These are phyloP conservation scores for Fomitopsis pulvina DNA, from an alignment of 768 basidiomycete species.

Conservation along the genomic window DNA sequence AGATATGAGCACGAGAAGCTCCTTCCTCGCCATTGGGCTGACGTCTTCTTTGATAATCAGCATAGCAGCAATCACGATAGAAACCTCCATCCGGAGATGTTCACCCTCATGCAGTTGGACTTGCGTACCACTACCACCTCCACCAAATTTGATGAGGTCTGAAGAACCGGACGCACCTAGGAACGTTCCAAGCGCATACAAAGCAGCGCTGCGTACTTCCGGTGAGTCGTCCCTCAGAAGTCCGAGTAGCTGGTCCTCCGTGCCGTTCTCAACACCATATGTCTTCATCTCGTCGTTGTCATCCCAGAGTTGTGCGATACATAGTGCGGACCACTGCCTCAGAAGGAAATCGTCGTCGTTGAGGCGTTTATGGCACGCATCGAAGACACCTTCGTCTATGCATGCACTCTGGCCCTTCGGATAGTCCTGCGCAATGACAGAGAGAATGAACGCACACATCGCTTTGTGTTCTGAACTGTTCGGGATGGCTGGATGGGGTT, in stretches of 20 bases:
- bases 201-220: slow-evolving; percentile 86
- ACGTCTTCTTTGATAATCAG: slow-evolving; percentile 91
- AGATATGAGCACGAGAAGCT: slow-evolving; percentile 84
- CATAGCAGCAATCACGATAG: slow-evolving; percentile 82
- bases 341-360: slow-evolving; percentile 89
- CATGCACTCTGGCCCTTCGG: slow-evolving; percentile 84
- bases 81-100: slow-evolving; percentile 86
- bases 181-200: slow-evolving; percentile 91
- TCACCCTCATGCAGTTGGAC: slow-evolving; percentile 69
- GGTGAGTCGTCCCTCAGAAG: slow-evolving; percentile 83
- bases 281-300: slow-evolving; percentile 86
- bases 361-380: slow-evolving; percentile 77
- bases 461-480: slow-evolving; percentile 95
- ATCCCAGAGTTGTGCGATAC: slow-evolving; percentile 95
- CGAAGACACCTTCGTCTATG: slow-evolving; percentile 74
- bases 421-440: slow-evolving; percentile 85
- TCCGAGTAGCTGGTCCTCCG: slow-evolving; percentile 76
- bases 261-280: slow-evolving; percentile 68
- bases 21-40: slow-evolving; percentile 94
- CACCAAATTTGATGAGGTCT: slow-evolving; percentile 61
- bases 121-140: slow-evolving; percentile 81
- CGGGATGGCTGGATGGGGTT: slow-evolving; percentile 50
- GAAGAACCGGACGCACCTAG: slow-evolving; percentile 82
- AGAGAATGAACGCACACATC: slow-evolving; percentile 96
- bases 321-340: slow-evolving; percentile 90